Evolutionary conservation across 208 protist species (phyloP).

Genomic region (Borovskyia barvae): DNA sequence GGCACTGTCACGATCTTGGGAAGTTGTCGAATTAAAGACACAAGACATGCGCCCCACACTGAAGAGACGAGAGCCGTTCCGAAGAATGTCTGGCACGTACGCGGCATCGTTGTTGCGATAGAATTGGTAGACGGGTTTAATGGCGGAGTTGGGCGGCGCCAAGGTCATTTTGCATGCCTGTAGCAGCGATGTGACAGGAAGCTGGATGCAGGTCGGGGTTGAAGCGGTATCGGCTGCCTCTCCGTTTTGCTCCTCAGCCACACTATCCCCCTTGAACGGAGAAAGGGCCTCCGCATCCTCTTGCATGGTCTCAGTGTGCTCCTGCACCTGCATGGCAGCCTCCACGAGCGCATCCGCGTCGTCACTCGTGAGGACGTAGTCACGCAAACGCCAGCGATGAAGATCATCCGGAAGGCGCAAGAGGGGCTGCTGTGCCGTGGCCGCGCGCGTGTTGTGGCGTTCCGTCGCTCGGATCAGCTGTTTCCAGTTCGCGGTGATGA

Average conservation of each 20-base stretch:
- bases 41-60: slow-evolving; percentile 41
- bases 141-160: slow-evolving; percentile 16
- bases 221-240: not conserved
- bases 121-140: slow-evolving; percentile 52
- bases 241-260: not conserved
- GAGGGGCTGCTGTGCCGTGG: not conserved
- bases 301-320: slow-evolving; percentile 11
- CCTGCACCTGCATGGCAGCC: slow-evolving; percentile 35
- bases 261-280: not conserved
- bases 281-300: not conserved
- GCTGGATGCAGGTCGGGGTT: slow-evolving; percentile 1
- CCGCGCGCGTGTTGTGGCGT: slow-evolving; percentile 32
- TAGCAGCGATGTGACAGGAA: slow-evolving; percentile 35
- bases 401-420: slow-evolving; percentile 56
- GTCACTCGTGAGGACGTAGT: slow-evolving; percentile 37
- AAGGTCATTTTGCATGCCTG: slow-evolving; percentile 39
- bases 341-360: slow-evolving; percentile 56
- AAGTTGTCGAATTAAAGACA: not conserved
- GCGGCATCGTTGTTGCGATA: slow-evolving; percentile 63
- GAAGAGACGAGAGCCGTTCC: slow-evolving; percentile 68
- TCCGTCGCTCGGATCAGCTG: slow-evolving; percentile 60
- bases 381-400: slow-evolving; percentile 65
- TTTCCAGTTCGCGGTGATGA: slow-evolving; percentile 85
- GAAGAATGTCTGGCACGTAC: slow-evolving; percentile 68
- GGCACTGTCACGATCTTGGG: slow-evolving; percentile 5